Evolutionary conservation across 108 stramenopile genomes (phyloP).

Genomic region (Craspedostauros australis): DNA sequence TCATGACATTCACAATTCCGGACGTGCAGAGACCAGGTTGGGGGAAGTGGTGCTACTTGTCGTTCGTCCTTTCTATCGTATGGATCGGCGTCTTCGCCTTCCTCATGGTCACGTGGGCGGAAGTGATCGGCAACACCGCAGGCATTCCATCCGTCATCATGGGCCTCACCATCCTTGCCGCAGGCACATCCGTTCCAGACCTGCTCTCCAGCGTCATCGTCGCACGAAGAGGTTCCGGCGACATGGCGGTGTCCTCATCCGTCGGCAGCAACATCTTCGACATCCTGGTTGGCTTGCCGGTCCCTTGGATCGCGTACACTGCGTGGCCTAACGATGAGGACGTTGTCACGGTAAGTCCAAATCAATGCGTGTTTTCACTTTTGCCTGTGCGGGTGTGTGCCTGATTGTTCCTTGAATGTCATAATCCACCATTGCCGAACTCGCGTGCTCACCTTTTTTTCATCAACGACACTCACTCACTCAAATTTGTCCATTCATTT

Average conservation of each 20-base stretch:
- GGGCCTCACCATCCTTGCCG: slow-evolving; percentile 79
- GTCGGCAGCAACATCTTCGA: slow-evolving; percentile 85
- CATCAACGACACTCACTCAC: neutral
- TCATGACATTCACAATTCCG: slow-evolving; percentile 66
- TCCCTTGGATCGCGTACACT: slow-evolving; percentile 74
- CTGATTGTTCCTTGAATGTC: neutral
- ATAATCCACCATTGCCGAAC: too few relatives aligned
- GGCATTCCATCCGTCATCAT: slow-evolving; percentile 70
- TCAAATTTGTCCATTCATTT: slow-evolving; percentile 2
- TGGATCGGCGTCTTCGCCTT: slow-evolving; percentile 86
- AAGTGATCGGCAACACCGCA: slow-evolving; percentile 72
- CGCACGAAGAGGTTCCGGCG: slow-evolving; percentile 73
- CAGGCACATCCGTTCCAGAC: slow-evolving; percentile 83
- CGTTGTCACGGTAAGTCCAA: slow-evolving; percentile 24
- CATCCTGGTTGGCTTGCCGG: slow-evolving; percentile 70
- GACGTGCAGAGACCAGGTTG: slow-evolving; percentile 65
- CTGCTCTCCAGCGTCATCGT: slow-evolving; percentile 79
- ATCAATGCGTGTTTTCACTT: neutral
- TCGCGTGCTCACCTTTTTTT: neutral
- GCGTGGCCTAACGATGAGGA: slow-evolving; percentile 22
- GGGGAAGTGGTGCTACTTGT: slow-evolving; percentile 73
- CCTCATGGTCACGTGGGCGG: slow-evolving; percentile 83
- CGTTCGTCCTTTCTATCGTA: slow-evolving; percentile 67
- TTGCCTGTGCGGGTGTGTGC: neutral
- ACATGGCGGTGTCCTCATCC: slow-evolving; percentile 82